phyloP scores from a whole-genome alignment of 2,329 filamentous ascomycete genomes.

The Graphium sp. region DNA sequence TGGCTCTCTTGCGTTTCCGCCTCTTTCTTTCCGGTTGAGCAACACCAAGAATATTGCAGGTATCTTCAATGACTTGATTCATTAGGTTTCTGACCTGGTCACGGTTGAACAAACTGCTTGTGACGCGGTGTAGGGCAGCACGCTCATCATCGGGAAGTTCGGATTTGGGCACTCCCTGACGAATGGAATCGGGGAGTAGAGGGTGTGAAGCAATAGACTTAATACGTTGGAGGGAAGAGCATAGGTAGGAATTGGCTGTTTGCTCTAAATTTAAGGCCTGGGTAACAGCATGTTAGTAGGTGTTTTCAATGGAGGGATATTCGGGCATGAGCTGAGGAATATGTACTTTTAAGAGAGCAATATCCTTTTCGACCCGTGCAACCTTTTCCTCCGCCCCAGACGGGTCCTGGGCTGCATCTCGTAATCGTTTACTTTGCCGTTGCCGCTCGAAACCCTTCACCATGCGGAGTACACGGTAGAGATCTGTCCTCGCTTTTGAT shows the following conservation, averaged over 20 bases:
- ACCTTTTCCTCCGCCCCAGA: too few relatives aligned
- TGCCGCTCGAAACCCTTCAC: constrained; percentile 67
- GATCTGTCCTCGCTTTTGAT: constrained; percentile 37
- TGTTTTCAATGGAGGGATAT: too few relatives aligned
- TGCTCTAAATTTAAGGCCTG: constrained; percentile 41
- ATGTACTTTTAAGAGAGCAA: constrained; percentile 34
- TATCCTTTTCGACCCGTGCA: too few relatives aligned
- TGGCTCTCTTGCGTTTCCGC: constrained; percentile 12
- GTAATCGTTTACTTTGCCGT: constrained; percentile 46
- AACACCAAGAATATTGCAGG: constrained; percentile 31
- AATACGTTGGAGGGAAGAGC: constrained; percentile 34
- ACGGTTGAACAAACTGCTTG: constrained; percentile 36
- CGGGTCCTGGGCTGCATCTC: too few relatives aligned
- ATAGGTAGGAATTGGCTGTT: constrained; percentile 37
- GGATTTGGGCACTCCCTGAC: constrained; percentile 27
- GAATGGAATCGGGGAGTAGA: constrained; percentile 30
- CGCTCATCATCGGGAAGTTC: constrained; percentile 33
- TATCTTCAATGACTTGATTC: constrained; percentile 27
- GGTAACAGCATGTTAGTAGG: constrained; percentile 4
- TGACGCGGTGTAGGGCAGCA: constrained; percentile 38
- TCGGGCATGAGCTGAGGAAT: too few relatives aligned
- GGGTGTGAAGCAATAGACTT: constrained; percentile 32
- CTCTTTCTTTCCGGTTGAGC: constrained; percentile 25
- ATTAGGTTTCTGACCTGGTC: constrained; percentile 30
- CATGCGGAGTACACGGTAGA: constrained; percentile 51